A percentile compares a stretch with the other conserved stretches of the same genome.
Evolutionary conservation across 2,329 filamentous ascomycete genomes (phyloP).

Genomic region (Penicillium oxalicum): DNA sequence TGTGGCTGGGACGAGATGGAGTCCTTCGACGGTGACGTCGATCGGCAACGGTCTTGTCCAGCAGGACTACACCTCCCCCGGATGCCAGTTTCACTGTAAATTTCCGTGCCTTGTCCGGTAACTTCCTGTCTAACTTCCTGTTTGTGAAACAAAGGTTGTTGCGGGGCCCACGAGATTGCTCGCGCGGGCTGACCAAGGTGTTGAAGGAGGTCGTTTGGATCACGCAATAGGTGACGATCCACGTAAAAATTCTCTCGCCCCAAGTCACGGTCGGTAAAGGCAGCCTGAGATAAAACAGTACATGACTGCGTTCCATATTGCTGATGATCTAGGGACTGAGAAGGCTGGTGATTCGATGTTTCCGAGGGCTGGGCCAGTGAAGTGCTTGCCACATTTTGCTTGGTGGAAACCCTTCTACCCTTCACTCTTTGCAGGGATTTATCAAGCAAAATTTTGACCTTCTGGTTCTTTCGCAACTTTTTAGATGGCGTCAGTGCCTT

Average conservation of each 20-base stretch:
- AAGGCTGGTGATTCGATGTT: neutral
- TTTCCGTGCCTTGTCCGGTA: no score
- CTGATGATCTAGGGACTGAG: conserved; percentile 8
- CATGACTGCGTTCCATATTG: conserved; percentile 5
- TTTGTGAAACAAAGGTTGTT: neutral
- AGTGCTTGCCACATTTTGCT: neutral
- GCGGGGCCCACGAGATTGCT: neutral
- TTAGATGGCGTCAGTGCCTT: conserved; percentile 13
- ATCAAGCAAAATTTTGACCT: conserved; percentile 16
- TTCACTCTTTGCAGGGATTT: conserved; percentile 10
- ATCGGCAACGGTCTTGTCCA: neutral
- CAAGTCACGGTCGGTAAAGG: neutral
- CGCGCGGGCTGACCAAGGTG: conserved; percentile 2
- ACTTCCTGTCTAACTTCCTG: neutral
- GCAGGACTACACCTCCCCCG: no score
- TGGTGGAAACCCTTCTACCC: neutral
- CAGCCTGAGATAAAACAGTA: conserved; percentile 11
- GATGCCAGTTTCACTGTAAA: no score
- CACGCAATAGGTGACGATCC: neutral
- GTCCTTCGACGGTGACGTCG: neutral
- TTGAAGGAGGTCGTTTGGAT: conserved; percentile 9
- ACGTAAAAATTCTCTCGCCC: neutral
- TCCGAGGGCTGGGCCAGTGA: conserved; percentile 5
- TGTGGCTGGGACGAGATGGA: conserved; percentile 2
- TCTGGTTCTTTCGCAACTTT: conserved; percentile 14